Conservation (phyloP, 345 rosid genomes). For the Passiflora organensis region DNA sequence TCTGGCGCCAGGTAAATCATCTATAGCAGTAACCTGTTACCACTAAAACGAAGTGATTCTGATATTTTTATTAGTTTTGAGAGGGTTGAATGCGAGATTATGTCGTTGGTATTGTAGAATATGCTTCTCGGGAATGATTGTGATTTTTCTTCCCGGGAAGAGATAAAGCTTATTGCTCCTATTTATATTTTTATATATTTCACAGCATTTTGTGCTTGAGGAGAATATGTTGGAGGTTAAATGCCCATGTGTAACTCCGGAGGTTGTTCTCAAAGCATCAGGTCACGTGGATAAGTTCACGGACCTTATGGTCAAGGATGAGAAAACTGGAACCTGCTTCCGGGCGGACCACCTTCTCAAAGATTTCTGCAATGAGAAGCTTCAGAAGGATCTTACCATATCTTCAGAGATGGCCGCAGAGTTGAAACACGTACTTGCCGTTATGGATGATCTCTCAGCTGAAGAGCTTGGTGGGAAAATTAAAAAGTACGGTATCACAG, state of each 20-base stretch:
- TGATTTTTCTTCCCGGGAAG: no score
- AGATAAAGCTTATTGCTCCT: no score
- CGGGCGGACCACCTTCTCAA: slow-evolving; percentile 92
- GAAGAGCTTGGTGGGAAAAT: slow-evolving; percentile 78
- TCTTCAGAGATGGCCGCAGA: slow-evolving; percentile 75
- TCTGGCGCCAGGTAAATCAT: slow-evolving; percentile 66
- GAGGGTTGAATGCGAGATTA: no score
- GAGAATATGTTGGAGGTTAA: slow-evolving; percentile 95
- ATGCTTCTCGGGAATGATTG: no score
- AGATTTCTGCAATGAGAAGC: slow-evolving; percentile 79
- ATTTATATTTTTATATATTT: no score
- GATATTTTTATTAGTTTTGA: no score
- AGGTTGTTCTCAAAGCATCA: slow-evolving; percentile 87
- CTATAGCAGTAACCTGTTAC: no score
- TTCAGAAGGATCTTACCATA: slow-evolving; percentile 72
- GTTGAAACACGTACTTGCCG: slow-evolving; percentile 67
- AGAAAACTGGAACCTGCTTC: slow-evolving; percentile 71
- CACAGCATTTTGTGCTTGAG: slow-evolving; percentile 83
- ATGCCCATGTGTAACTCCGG: slow-evolving; percentile 95
- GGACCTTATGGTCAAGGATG: slow-evolving; percentile 96
- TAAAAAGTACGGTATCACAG: slow-evolving; percentile 68
- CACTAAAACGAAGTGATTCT: no score
- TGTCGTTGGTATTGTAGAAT: no score
- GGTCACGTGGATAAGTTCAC: slow-evolving; percentile 97
- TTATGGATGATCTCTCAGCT: slow-evolving; percentile 71